These are phyloP conservation scores for Cinchona pubescens DNA, from an alignment of 257 asterid genomes.

Conservation along the genomic window DNA sequence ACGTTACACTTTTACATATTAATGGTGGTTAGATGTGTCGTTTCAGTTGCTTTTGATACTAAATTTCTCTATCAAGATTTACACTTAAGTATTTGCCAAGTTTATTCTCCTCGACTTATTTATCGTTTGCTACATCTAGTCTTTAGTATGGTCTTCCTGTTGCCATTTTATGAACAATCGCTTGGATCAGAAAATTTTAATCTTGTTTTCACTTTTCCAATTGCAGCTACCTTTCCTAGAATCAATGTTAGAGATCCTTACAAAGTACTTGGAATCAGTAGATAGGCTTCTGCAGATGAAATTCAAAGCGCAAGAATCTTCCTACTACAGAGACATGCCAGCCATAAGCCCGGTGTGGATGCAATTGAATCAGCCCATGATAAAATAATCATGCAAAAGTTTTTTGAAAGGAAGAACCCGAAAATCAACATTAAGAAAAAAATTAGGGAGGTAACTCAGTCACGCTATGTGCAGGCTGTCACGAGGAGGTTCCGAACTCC, in stretches of 20 bases:
- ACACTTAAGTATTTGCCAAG: background rate
- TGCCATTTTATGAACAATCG: background rate
- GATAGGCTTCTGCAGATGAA: slow-evolving; percentile 92
- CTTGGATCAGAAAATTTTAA: slow-evolving; percentile 43
- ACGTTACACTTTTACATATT: background rate
- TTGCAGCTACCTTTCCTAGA: slow-evolving; percentile 74
- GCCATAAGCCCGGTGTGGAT: slow-evolving; percentile 85
- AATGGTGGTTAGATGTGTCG: background rate
- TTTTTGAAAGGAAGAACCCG: slow-evolving; percentile 86
- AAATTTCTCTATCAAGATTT: background rate
- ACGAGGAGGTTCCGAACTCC: slow-evolving; percentile 83
- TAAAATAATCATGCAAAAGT: slow-evolving; percentile 92
- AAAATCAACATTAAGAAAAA: slow-evolving; percentile 84
- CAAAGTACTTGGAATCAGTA: slow-evolving; percentile 87
- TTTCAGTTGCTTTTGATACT: background rate
- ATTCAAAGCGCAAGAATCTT: slow-evolving; percentile 85
- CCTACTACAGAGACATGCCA: slow-evolving; percentile 70
- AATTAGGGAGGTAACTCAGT: slow-evolving; percentile 79
- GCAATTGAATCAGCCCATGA: slow-evolving; percentile 95
- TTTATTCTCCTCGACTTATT: background rate
- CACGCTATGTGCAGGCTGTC: slow-evolving; percentile 74
- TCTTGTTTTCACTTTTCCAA: slow-evolving; percentile 15
- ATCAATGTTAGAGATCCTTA: slow-evolving; percentile 83
- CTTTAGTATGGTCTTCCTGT: slow-evolving; percentile 1
- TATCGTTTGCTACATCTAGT: background rate